Evolutionary conservation across 805 yeast species (phyloP), one percentile per base, ranked within the genome.

Genomic region (Lachancea cidri): DNA sequence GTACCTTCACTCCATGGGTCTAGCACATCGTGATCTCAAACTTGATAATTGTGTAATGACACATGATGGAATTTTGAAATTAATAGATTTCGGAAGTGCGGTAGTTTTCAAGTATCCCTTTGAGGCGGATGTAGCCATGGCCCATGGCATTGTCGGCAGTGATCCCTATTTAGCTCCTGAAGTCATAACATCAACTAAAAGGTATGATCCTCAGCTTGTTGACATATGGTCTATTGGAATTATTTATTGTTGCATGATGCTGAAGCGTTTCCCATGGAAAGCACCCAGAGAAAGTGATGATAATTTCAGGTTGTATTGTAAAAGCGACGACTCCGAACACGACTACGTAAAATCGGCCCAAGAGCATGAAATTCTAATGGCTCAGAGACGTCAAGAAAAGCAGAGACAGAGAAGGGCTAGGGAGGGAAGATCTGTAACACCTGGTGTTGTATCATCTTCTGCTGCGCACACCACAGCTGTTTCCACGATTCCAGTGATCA

Each of bases 151-250:
- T 46, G 89, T 84, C 42, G 95, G 95, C 9, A 79, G 86, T 13
- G 95, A 85, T 63, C 95, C 95, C 8, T 85, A 85, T 59, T 70
- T 85, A 52, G 93, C 93, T 1, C 94, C 95, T 1, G 95, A 85
- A 62, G 89, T 83, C 14, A 67, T 82, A 39, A 58, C 69, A 2
- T 66, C 73, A 2, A 56, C 65, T 2, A 59, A 58, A 33, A 72
- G 73, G 22, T 85, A 83, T 57, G 87, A 85, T 59, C 89, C 94
- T 8, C 80, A 79, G 57, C 76, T 77, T 29, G 88, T 83, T 20
- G 95, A 85, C 64, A 73, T 85, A 24, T 85, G 95, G 95, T 83
- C 93, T 4, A 70, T 83, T 35, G 94, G 86, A 16, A 85, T 85
- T 27, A 85, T 85, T 19, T 85, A 81, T 57, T 85, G 95, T 63